A percentile compares a stretch with the other conserved stretches of the same genome.
phyloP scores from a whole-genome alignment of 129 eudicot genomes.

The Saposhnikovia divaricata region DNA sequence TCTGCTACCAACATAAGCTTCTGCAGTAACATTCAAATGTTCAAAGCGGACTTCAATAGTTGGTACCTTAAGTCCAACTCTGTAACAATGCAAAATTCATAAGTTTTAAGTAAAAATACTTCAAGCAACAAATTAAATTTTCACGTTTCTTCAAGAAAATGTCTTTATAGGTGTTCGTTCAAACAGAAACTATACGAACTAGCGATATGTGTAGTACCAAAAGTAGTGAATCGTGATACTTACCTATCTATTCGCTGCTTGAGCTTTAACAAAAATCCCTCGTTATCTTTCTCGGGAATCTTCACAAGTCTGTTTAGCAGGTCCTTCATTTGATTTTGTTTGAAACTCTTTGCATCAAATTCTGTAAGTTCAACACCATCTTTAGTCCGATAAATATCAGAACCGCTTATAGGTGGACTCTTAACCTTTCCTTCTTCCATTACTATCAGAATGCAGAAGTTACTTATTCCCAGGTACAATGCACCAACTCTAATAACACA shows the following conservation, averaged over 20 bases:
- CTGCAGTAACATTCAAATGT: slow-evolving; percentile 54
- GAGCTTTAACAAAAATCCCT: slow-evolving; percentile 68
- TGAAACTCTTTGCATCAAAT: slow-evolving; percentile 59
- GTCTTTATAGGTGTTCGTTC: no score
- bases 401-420: slow-evolving; percentile 43
- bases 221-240: neutral
- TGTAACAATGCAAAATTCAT: slow-evolving; percentile 13
- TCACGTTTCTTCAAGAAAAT: neutral
- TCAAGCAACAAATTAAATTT: neutral
- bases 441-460: neutral
- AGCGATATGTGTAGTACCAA: neutral
- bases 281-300: slow-evolving; percentile 71
- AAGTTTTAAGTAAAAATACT: neutral
- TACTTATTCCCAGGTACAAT: neutral
- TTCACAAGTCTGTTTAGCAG: slow-evolving; percentile 60
- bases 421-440: slow-evolving; percentile 44
- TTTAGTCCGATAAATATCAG: slow-evolving; percentile 43
- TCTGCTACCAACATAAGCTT: slow-evolving; percentile 57
- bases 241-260: slow-evolving; percentile 67
- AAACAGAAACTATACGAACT: neutral
- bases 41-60: slow-evolving; percentile 62
- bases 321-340: slow-evolving; percentile 38
- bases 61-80: slow-evolving; percentile 66
- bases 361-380: slow-evolving; percentile 40
- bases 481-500: neutral